Evolutionary conservation across 371 early-diverging fungal genomes (phyloP), one percentile per base, ranked within the genome.

Genomic region (Nematocida sp.): DNA sequence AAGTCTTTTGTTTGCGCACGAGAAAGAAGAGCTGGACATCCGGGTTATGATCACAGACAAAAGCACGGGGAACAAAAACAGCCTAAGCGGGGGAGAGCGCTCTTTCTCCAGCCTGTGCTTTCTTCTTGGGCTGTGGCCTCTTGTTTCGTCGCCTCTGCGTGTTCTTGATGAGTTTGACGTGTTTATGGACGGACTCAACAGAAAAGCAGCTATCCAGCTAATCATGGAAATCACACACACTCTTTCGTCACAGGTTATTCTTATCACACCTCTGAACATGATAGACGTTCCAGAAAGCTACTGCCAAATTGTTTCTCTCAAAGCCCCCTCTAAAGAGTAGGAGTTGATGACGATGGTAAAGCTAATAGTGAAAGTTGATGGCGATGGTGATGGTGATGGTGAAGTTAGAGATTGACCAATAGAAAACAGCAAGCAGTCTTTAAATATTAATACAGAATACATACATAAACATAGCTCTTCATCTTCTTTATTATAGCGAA

Each of bases 131-230:
- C 83, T 99, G 34, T 99, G 99, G 99, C 91, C 93, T 54, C 87
- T 89, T 21, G 91, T 97, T 86, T 86, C 88, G 17, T 89, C 91
- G 25, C 94, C 96, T 1, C 87, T 99, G 52, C 86, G 94, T 36
- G 89, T 92, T 58, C 83, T 99, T 76, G 99, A 99, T 83, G 99
- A 99, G 86, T 99, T 93, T 86, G 99, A 98, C 83, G 97, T 99
- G 17, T 99, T 95, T 80, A 96, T 95, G 97, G 98, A 87, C 53
- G 49, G 63, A 37, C 50, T 78, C 21, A 84, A 82, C 56, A 78
- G 84, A 51, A 81, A 81, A 36, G 77, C 62, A 15, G 77, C 80
- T 21, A 67, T 84, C 19, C 43, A 78, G n/a, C 31, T 53, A 8
- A 56, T 84, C 32, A 37, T 80, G 36, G 79, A 81, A 3, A 67